Evolutionary conservation across 2,329 filamentous ascomycete species (phyloP).

Genomic region (Fusarium algeriense): DNA sequence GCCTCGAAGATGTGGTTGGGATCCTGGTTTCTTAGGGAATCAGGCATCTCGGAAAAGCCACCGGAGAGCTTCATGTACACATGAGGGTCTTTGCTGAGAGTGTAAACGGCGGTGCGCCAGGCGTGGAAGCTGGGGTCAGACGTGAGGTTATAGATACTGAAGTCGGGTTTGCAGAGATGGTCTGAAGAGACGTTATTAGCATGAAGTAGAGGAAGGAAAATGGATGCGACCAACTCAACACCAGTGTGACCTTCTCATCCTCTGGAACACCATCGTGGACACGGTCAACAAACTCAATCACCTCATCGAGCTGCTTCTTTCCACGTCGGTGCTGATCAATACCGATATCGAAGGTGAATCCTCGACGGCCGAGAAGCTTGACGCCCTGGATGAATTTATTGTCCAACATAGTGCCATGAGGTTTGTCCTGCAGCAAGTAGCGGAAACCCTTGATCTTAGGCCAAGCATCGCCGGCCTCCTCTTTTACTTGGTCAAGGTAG

Average conservation of each 20-base stretch:
- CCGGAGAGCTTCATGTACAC: constrained; percentile 96
- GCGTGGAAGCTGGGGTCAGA: constrained; percentile 70
- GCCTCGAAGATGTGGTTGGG: constrained; percentile 71
- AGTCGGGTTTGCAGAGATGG: constrained; percentile 89
- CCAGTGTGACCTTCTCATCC: constrained; percentile 71
- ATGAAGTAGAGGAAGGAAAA: neutral
- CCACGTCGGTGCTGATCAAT: constrained; percentile 85
- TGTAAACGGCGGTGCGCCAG: constrained; percentile 77
- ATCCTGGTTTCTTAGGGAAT: constrained; percentile 61
- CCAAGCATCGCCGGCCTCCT: constrained; percentile 74
- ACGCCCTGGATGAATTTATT: constrained; percentile 74
- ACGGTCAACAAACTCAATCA: constrained; percentile 75
- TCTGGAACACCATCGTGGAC: constrained; percentile 72
- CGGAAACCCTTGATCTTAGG: constrained; percentile 80
- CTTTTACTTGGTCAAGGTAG: constrained; percentile 74
- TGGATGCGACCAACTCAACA: constrained; percentile 72
- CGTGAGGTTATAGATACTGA: constrained; percentile 70
- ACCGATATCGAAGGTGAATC: constrained; percentile 83
- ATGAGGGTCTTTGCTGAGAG: constrained; percentile 71
- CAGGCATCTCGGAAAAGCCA: constrained; percentile 81
- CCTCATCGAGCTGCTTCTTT: constrained; percentile 78
- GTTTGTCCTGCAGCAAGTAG: constrained; percentile 85
- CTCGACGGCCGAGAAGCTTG: constrained; percentile 72
- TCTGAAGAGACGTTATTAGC: constrained; percentile 63
- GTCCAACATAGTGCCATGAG: constrained; percentile 72